Conservation (phyloP, 305 asterid species). For the Caryopteris hybrid region DNA sequence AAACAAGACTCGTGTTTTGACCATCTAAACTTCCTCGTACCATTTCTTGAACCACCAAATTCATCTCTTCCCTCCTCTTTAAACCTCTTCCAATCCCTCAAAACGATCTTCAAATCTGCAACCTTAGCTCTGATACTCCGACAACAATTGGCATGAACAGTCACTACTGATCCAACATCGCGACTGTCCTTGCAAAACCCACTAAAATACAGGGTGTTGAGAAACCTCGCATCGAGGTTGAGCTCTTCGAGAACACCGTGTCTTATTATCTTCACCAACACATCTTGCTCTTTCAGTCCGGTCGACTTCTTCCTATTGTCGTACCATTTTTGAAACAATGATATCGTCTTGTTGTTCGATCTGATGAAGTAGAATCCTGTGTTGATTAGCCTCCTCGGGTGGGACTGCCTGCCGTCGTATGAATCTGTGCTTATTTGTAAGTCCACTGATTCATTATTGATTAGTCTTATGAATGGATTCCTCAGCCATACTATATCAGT, state of each 20-base stretch:
- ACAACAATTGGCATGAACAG: conserved; percentile 83
- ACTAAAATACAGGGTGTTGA: conserved; percentile 41
- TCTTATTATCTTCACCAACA: conserved; percentile 25
- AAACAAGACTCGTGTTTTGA: conserved; percentile 21
- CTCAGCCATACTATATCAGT: conserved; percentile 58
- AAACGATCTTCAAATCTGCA: conserved; percentile 40
- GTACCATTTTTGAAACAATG: conserved; percentile 50
- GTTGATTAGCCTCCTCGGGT: conserved; percentile 34
- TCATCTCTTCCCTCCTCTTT: neutral
- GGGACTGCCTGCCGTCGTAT: conserved; percentile 30
- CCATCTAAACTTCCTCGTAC: conserved; percentile 19
- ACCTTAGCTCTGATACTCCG: conserved; percentile 53
- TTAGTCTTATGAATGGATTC: conserved; percentile 43
- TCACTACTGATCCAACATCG: conserved; percentile 24
- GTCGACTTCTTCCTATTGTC: conserved; percentile 27
- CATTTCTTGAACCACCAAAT: neutral
- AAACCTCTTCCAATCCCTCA: conserved; percentile 58
- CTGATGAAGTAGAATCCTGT: conserved; percentile 53
- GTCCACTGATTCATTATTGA: conserved; percentile 24
- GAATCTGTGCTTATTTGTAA: conserved; percentile 48
- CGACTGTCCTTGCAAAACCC: conserved; percentile 52
- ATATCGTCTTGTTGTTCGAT: conserved; percentile 44
- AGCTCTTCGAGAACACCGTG: conserved; percentile 20
- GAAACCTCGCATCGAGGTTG: conserved; percentile 20
- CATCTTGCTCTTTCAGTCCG: conserved; percentile 60